These are phyloP conservation scores for Jaenimonas drosophilae DNA, from an alignment of 208 protist genomes.

Conservation along the genomic window DNA sequence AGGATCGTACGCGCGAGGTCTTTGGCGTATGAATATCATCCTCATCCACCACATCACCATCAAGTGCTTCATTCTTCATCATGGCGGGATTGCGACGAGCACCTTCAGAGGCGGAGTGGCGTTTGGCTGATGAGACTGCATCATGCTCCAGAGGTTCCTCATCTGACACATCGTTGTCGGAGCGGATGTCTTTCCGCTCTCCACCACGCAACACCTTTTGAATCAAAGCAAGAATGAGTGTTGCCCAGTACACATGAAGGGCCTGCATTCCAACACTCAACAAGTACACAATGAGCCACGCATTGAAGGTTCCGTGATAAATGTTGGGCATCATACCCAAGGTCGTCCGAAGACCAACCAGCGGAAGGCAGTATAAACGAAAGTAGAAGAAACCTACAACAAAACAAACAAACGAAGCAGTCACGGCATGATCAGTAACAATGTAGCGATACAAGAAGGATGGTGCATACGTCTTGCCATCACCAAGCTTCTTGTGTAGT, in stretches of 20 bases:
- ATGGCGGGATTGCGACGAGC: no score
- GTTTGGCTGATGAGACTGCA: no score
- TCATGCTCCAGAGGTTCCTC: no score
- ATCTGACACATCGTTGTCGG: slow-evolving; percentile 24
- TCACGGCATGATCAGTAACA: slow-evolving; percentile 16
- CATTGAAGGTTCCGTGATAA: slow-evolving; percentile 45
- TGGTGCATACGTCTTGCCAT: slow-evolving; percentile 5
- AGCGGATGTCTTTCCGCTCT: slow-evolving; percentile 48
- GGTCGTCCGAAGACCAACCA: slow-evolving; percentile 22
- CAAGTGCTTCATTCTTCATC: no score
- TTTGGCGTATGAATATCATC: no score
- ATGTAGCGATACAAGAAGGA: slow-evolving; percentile 19
- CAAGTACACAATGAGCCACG: slow-evolving; percentile 37
- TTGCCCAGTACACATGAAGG: slow-evolving; percentile 60
- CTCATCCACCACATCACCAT: no score
- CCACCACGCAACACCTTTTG: slow-evolving; percentile 11
- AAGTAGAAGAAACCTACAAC: slow-evolving; percentile 45
- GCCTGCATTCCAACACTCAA: slow-evolving; percentile 44
- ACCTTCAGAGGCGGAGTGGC: no score
- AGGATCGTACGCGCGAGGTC: no score
- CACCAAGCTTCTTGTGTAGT: no score
- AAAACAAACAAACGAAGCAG: slow-evolving; percentile 39
- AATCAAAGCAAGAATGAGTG: slow-evolving; percentile 40
- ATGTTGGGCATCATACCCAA: no score
- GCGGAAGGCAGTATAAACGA: slow-evolving; percentile 47